phyloP scores from a whole-genome alignment of 805 yeast species.

The Sugiyamaella floridensis region DNA sequence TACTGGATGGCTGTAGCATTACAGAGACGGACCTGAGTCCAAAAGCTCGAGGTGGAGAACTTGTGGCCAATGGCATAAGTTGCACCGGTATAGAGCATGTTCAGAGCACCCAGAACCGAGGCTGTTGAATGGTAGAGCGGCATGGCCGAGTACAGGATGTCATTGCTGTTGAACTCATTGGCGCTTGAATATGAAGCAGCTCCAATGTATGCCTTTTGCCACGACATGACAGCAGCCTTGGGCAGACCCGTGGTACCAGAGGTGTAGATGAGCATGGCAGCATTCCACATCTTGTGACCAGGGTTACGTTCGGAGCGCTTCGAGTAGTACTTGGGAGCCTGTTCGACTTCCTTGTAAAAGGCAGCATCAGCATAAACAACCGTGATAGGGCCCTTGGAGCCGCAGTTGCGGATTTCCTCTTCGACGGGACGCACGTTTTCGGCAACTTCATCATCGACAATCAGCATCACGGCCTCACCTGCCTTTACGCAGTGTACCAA shows the following conservation, averaged over 20 bases:
- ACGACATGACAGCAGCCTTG: constrained; percentile 85
- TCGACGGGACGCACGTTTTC: constrained; percentile 47
- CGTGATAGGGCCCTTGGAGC: constrained; percentile 13
- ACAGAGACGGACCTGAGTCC: constrained; percentile 76
- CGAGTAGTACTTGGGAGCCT: constrained; percentile 39
- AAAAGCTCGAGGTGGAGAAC: constrained; percentile 76
- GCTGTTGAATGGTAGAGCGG: constrained; percentile 95
- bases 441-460: constrained; percentile 68
- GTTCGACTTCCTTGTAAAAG: constrained; percentile 37
- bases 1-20: constrained; percentile 80
- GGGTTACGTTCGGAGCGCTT: constrained; percentile 53
- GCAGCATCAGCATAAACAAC: constrained; percentile 36
- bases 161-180: constrained; percentile 46
- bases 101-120: constrained; percentile 76
- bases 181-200: constrained; percentile 62
- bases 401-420: constrained; percentile 29
- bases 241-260: constrained; percentile 96
- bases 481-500: constrained; percentile 72
- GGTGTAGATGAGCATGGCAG: constrained; percentile 74
- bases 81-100: constrained; percentile 63
- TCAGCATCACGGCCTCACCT: constrained; percentile 55
- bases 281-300: constrained; percentile 48
- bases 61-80: constrained; percentile 71
- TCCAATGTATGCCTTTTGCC: constrained; percentile 79
- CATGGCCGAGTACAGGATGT: constrained; percentile 81